Percentiles rank a stretch among this genome's conserved stretches.
Evolutionary conservation across 768 basidiomycete genomes (phyloP).

Genomic region (Rickenella mellea): DNA sequence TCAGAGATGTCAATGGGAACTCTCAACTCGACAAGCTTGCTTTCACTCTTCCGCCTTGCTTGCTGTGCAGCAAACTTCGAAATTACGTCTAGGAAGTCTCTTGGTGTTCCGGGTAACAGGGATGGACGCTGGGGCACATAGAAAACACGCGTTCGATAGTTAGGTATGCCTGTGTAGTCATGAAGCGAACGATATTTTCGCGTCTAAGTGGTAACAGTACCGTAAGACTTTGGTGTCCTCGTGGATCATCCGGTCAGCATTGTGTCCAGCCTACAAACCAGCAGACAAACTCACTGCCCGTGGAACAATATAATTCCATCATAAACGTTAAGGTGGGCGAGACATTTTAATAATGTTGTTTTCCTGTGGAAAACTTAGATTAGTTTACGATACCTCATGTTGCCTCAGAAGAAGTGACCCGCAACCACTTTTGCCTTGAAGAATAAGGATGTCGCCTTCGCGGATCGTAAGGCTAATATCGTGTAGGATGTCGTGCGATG

Average conservation of each 20-base stretch:
- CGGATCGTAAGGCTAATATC: conserved; percentile 52
- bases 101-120: conserved; percentile 73
- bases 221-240: conserved; percentile 42
- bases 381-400: neutral
- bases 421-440: conserved; percentile 75
- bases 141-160: conserved; percentile 67
- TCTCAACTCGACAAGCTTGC: conserved; percentile 7
- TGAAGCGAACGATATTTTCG: neutral
- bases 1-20: conserved; percentile 45
- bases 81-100: conserved; percentile 56
- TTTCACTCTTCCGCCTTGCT: conserved; percentile 6
- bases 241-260: neutral
- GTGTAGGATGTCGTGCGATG: conserved; percentile 45
- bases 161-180: conserved; percentile 49
- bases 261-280: neutral
- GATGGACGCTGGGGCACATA: conserved; percentile 88
- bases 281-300: conserved; percentile 47
- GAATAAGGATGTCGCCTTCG: conserved; percentile 64
- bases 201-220: conserved; percentile 19
- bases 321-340: conserved; percentile 71
- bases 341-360: conserved; percentile 75
- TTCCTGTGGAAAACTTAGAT: conserved; percentile 27
- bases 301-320: conserved; percentile 52
- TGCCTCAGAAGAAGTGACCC: conserved; percentile 32
- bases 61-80: conserved; percentile 39